Evolutionary conservation across 2,329 filamentous ascomycete genomes (phyloP), one percentile per base, ranked within the genome.

Genomic region (Penicillium sp.): DNA sequence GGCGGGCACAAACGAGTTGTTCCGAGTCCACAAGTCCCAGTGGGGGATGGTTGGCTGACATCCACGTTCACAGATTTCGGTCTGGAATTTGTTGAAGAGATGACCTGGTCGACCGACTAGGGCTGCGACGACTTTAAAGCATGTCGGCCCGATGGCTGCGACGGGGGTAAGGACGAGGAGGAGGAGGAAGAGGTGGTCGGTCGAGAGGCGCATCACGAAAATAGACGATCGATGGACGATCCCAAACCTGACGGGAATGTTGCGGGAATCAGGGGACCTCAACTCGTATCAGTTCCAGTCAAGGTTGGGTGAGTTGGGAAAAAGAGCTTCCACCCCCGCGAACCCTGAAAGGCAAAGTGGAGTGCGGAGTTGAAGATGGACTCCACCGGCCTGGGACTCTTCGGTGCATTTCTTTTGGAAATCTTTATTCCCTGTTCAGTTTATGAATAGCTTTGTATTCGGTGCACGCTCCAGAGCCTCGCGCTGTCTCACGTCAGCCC

Each of bases 61-160:
- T 45, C 68, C 68, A 31, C 49, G 53, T 15, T 67, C 66, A 50
- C 68, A 70, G 57, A 70, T 65, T 44, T 70, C 67, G 15, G 57
- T 60, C 53, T 70, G 67, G 51, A 70, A 70, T 45, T 66, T 67
- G 21, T 66, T 56, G 57, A 66, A 70, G 13, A 70, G 45, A 18
- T 69, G 62, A 38, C 54, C 56, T 2, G 68, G 68, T 49, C 68
- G 65, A 43, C 65, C 60, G 41, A 65, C 61, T 12, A 70, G 60
- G 7, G 90, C 89, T 38, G 93, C 88, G n/a, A 96, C 90, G 24
- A 95, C 91, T 48, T 77, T 96, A 59, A 89, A 85, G 67, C 88
- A 96, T 43, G 89, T 86, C 54, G 91, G 90, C 24, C 66, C 66
- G 49, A 69, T 52, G 10, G 62, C 64, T 23, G 64, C 53, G 38